Evolutionary conservation across 2,329 filamentous ascomycete genomes (phyloP).

Genomic region (Falciphora oryzae): DNA sequence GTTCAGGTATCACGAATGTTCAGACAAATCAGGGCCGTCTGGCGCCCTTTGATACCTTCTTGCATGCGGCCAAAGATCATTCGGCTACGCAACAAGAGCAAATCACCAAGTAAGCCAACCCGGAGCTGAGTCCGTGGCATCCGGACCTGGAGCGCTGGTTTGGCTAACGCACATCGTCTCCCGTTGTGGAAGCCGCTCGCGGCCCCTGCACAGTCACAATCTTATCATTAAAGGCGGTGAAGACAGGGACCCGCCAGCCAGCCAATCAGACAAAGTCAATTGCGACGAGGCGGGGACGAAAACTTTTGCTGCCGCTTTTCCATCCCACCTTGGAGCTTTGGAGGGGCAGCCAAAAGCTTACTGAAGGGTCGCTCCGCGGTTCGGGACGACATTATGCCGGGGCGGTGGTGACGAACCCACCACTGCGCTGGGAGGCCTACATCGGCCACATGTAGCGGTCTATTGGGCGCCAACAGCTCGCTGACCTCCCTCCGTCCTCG

Average conservation of each 20-base stretch:
- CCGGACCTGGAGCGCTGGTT: no score
- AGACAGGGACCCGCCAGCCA: neutral
- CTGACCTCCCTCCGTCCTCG: neutral
- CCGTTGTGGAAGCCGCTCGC: neutral
- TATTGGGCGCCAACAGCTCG: neutral
- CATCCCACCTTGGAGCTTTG: slow-evolving; percentile 5
- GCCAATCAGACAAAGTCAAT: slow-evolving; percentile 1
- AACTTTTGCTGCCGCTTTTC: slow-evolving; percentile 3
- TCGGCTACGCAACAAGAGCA: no score
- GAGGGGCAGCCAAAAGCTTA: slow-evolving; percentile 5
- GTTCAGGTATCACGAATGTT: neutral
- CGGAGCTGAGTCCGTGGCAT: no score
- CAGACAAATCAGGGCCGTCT: neutral
- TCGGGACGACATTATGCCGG: neutral
- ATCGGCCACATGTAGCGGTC: neutral
- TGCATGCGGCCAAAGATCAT: neutral
- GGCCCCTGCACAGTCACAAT: neutral
- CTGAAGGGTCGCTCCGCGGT: no score
- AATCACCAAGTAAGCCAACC: no score
- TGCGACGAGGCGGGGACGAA: neutral
- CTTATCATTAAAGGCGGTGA: neutral
- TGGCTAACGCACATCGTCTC: no score
- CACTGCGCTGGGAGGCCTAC: neutral
- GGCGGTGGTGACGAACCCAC: neutral
- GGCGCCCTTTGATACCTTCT: neutral